These are phyloP conservation scores for Populus hybrid DNA, from an alignment of 441 rosid species.

Conservation along the genomic window DNA sequence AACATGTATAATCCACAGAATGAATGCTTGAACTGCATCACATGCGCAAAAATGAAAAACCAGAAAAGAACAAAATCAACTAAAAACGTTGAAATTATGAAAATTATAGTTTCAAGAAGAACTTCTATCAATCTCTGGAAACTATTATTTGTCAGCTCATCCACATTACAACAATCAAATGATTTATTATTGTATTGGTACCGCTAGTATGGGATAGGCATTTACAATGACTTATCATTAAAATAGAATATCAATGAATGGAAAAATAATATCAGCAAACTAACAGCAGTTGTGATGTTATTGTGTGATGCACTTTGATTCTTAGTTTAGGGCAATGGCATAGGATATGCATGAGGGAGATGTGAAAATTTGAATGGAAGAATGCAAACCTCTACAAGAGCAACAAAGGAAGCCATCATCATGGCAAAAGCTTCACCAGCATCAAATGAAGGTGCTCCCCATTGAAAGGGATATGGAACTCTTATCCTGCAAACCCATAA, in stretches of 20 bases:
- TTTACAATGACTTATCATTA: neutral
- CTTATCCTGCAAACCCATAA: constrained; percentile 64
- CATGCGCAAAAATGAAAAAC: neutral
- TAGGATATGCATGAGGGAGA: neutral
- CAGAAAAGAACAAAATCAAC: neutral
- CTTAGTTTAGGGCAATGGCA: neutral
- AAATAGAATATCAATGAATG: neutral
- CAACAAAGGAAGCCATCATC: constrained; percentile 99
- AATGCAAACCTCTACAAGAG: constrained; percentile 80
- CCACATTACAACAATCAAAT: neutral
- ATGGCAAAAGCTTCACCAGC: constrained; percentile 99
- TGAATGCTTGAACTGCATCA: constrained; percentile 14
- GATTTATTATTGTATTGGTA: neutral
- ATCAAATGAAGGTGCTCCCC: constrained; percentile 97
- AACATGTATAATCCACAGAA: constrained; percentile 4
- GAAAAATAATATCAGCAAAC: neutral
- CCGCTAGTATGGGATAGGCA: neutral
- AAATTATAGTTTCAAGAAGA: neutral
- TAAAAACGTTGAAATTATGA: neutral
- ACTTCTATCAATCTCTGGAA: neutral
- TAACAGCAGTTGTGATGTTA: neutral
- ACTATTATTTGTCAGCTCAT: neutral
- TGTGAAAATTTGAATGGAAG: constrained; percentile 6
- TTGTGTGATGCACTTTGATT: neutral
- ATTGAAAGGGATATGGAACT: constrained; percentile 95